Evolutionary conservation across 1,284 basidiomycete genomes (phyloP).

Genomic region (Moesziomyces antarcticus): DNA sequence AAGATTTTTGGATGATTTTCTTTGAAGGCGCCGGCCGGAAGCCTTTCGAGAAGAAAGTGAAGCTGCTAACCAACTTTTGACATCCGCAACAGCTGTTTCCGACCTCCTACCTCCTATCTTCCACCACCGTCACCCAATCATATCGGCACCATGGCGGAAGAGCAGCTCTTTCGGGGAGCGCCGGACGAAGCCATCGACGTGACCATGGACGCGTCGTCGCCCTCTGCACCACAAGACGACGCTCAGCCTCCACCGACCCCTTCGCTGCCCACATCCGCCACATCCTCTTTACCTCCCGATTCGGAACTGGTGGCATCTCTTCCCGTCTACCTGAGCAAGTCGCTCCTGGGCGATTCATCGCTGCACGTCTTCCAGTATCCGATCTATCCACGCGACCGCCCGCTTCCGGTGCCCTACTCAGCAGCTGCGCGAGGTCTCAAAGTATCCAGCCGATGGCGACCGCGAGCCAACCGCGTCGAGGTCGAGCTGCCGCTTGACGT

Average conservation of each 20-base stretch:
- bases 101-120: too few species aligned
- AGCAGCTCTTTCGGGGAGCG: constrained; percentile 31
- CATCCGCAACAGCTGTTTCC: too few species aligned
- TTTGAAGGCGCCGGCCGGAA: neutral
- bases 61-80: neutral
- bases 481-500: constrained; percentile 64
- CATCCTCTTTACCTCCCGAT: constrained; percentile 39
- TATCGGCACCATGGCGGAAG: constrained; percentile 21
- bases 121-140: constrained; percentile 8
- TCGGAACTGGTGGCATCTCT: constrained; percentile 58
- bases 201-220: constrained; percentile 7
- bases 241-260: constrained; percentile 1
- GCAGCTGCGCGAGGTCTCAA: constrained; percentile 57
- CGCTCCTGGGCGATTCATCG: constrained; percentile 47
- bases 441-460: constrained; percentile 60
- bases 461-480: constrained; percentile 60
- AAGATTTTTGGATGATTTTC: neutral
- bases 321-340: constrained; percentile 63
- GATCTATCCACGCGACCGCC: constrained; percentile 55
- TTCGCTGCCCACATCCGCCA: constrained; percentile 22
- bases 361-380: constrained; percentile 66
- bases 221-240: neutral
- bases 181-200: constrained; percentile 4
- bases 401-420: constrained; percentile 61
- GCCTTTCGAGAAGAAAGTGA: neutral